These are phyloP conservation scores for Russula foetens DNA, from an alignment of 768 basidiomycete genomes.

Conservation along the genomic window DNA sequence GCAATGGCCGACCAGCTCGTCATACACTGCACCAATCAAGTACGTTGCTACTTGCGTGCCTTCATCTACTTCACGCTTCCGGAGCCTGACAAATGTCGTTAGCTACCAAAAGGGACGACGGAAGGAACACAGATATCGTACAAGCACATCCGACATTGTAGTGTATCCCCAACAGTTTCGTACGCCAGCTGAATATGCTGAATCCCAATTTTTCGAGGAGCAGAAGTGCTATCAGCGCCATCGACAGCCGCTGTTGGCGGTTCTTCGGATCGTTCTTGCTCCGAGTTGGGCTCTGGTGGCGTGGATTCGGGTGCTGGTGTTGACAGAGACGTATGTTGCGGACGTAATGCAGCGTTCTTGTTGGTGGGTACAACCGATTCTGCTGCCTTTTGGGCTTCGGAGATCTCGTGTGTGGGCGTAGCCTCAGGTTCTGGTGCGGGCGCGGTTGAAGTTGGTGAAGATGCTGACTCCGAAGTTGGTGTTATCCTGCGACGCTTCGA, in stretches of 20 bases:
- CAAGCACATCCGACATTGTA: slow-evolving; percentile 18
- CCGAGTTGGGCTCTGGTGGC: not conserved
- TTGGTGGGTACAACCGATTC: not conserved
- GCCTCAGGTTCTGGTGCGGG: not conserved
- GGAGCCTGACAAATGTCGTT: not conserved
- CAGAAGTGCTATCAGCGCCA: not conserved
- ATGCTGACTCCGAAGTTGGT: not conserved
- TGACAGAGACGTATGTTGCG: not conserved
- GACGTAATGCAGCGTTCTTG: not conserved
- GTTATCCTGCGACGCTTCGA: slow-evolving; percentile 8
- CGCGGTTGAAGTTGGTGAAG: not conserved
- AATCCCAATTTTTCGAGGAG: slow-evolving; percentile 10
- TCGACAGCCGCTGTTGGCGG: not conserved
- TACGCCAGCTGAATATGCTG: slow-evolving; percentile 16
- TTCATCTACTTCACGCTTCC: slow-evolving; percentile 9
- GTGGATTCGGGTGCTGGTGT: not conserved
- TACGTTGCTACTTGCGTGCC: not conserved
- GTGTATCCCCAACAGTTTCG: not conserved
- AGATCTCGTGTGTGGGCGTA: not conserved
- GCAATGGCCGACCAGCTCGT: slow-evolving; percentile 9
- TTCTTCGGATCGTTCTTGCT: not conserved
- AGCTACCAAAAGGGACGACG: not conserved
- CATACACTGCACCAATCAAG: not conserved
- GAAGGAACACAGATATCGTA: not conserved
- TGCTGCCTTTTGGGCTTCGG: not conserved